Evolutionary conservation across 179 eudicot species (phyloP), one percentile per base, ranked within the genome.

Genomic region (Kewa caespitosa): DNA sequence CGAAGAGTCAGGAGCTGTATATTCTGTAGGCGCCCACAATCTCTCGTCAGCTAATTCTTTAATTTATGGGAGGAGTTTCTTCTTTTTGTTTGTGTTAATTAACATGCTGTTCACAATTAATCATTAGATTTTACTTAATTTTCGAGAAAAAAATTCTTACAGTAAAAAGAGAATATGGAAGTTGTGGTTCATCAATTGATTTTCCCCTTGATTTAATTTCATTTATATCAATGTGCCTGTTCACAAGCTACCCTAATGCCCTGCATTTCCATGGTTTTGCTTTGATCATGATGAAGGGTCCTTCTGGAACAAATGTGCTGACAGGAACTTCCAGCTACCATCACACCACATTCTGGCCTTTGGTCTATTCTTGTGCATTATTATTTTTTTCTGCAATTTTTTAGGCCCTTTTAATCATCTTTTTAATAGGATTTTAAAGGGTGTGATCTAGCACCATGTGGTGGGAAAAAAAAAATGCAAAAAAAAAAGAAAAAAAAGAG

Each of bases 11-110:
- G 89, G 86, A 68, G 46, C 76, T 2, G 89, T 76, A 76, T 86
- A 74, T 72, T 67, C 82, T 38, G 83, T 89, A 66, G 81, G 86
- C 52, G 79, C 86, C 66, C 90, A 90, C 33, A 66, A 85, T 60
- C 69, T 92, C 28, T 77, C 89, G 22, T 63, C 89, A 23, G 85
- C 85, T 64, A 67, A 69, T 70, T 73, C 79, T 69, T 74, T 73
- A 41, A 33, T 31, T 55, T 60, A 73, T 22, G 78, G 72, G 76
- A 79, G 55, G 69, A 81, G 77, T 73, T 71, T 80, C 67, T 77
- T 81, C 43, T 55, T 81, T 74, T 63, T 79, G 80, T 67, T 85
- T 50, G 67, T 79, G 74, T 73, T 89, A 77, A 52, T 83, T 36
- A 80, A 78, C 75, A 12, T 81, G 62, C 27, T 78, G 43, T 72